These are phyloP conservation scores for Trichoderma sp. DNA, from an alignment of 2,329 filamentous ascomycete genomes.

Conservation along the genomic window DNA sequence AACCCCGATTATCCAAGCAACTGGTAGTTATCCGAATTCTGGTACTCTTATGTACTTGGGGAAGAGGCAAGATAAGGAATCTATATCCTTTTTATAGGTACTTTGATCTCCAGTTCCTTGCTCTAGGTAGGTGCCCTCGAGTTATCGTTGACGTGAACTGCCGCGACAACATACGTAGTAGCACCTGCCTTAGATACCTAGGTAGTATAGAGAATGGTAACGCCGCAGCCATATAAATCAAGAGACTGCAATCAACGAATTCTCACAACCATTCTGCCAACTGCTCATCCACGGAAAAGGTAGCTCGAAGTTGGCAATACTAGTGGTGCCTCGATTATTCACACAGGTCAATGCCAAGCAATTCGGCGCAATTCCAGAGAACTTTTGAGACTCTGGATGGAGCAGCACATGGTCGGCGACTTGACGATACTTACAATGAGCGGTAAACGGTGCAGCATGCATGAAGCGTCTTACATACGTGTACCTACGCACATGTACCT, in stretches of 20 bases:
- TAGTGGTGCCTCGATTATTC: background rate
- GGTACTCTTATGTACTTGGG: background rate
- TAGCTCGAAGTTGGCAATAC: background rate
- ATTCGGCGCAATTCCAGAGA: background rate
- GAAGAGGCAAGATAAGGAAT: background rate
- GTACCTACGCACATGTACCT: background rate
- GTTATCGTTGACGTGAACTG: background rate
- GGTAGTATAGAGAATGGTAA: too few relatives aligned
- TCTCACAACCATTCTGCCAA: background rate
- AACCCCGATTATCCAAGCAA: background rate
- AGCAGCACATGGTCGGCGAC: background rate
- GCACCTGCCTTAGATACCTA: too few relatives aligned
- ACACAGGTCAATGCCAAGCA: background rate
- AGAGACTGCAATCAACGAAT: background rate
- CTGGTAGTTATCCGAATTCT: background rate
- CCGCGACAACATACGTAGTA: background rate
- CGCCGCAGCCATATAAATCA: background rate
- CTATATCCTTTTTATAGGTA: background rate
- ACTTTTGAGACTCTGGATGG: background rate
- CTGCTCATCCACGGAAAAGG: background rate
- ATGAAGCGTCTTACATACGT: conserved; percentile 9
- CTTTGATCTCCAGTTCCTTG: background rate
- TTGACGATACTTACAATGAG: background rate
- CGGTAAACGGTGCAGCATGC: conserved; percentile 6
- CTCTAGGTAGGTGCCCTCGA: background rate